Base-by-base conservation (phyloP, 140 eudicot genomes). In the Anethum foeniculum region DNA sequence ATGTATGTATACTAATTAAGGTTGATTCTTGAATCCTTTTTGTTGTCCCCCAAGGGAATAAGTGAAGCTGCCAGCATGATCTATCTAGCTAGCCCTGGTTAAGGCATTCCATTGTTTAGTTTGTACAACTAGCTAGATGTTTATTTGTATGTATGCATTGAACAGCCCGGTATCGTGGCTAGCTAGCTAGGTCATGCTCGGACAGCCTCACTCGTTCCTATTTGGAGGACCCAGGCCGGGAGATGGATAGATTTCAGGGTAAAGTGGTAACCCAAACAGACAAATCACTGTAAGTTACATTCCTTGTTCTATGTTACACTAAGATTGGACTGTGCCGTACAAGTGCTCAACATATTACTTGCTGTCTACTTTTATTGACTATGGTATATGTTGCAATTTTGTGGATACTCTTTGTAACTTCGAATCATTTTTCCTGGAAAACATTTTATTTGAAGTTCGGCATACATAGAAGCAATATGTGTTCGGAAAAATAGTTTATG, bases 51-150 rank as follows among this genome's bases (percentile, higher is more conserved):
- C 64, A 44, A 67, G 65, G 86, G 90, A 87, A 87, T 4, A 82
- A 87, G 88, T 87, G 90, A 87, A 87, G 88, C 90, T 87, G 90
- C 90, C 90, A 87, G 90, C 90, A 87, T 87, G 90, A 87, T 87
- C 90, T 87, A 87, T 48, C 81, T 79, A 74, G 58, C 56, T 74
- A 74, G 78, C 78, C 56, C n/a, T n/a, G 49, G 52, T 74, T 25
- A 30, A 30, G 74, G 43, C 41, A 67, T 32, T 28, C 19, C 4
- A 32, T 12, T 4, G 5, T 27, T 27, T 11, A 13, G 54, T 48
- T 48, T 48, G 4, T 12, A 1, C 5, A 7, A 2, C 2, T 47
- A 47, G 16, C 3, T 47, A 39, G 43, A 39, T 39, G 43, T 11
- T 47, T 0, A 49, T 49, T 49, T 60, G 7, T 25, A 27, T 7